phyloP scores from a whole-genome alignment of 2,329 filamentous ascomycete species.

The Stagonosporopsis chrysanthemi region DNA sequence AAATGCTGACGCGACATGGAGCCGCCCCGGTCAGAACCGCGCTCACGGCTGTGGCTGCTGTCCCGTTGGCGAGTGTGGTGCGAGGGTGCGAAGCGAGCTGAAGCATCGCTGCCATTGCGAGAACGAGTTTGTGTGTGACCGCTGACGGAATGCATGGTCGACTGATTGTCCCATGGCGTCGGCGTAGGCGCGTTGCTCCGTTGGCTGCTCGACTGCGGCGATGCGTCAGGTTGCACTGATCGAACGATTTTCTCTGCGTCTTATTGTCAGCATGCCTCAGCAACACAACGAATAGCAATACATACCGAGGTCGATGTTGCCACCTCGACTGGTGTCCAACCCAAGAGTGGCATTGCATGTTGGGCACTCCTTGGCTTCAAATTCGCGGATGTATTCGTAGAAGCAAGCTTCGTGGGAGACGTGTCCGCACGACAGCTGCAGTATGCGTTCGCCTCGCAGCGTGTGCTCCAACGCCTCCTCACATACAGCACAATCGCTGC shows the following conservation, averaged over 20 bases:
- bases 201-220: conserved; percentile 29
- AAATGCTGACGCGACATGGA: conserved; percentile 61
- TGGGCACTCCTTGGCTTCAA: conserved; percentile 92
- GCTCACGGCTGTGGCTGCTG: conserved; percentile 51
- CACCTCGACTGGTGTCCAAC: conserved; percentile 89
- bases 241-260: conserved; percentile 91
- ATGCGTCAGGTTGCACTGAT: conserved; percentile 74
- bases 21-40: conserved; percentile 50
- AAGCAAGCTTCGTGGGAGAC: conserved; percentile 98
- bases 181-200: conserved; percentile 64
- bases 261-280: conserved; percentile 13
- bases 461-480: conserved; percentile 97
- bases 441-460: conserved; percentile 87
- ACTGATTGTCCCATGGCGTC: conserved; percentile 71
- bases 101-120: conserved; percentile 46
- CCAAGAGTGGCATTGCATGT: conserved; percentile 91
- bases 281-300: conserved; percentile 20
- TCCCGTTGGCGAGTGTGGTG: conserved; percentile 43
- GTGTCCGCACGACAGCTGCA: conserved; percentile 96
- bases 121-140: conserved; percentile 52
- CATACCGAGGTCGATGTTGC: conserved; percentile 89
- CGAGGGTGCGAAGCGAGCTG: conserved; percentile 38
- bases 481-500: conserved; percentile 92
- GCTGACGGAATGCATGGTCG: conserved; percentile 54
- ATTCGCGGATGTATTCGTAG: conserved; percentile 96